Evolutionary conservation across 2,329 filamentous ascomycete species (phyloP), one percentile per base, ranked within the genome.

Genomic region (Nemania diffusa): DNA sequence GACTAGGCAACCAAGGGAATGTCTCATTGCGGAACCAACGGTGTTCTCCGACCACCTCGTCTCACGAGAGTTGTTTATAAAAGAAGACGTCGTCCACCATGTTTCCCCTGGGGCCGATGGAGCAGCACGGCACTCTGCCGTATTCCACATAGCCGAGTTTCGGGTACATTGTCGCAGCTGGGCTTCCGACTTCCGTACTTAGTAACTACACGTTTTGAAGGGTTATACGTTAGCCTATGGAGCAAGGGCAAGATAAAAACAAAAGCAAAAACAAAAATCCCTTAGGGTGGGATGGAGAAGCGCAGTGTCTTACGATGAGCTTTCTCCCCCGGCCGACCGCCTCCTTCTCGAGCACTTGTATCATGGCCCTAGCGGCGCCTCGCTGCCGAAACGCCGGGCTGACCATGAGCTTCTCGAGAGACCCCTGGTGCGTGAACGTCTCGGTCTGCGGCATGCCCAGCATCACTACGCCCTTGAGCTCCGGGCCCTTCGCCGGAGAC

Each of bases 321-420:
- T 80, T 84, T 67, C 82, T 82, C 11, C 84, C 85, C 48, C 81
- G 78, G 34, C 76, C 78, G 13, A 76, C 71, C 1, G 88, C 88
- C 74, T 88, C 83, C 3, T 75, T 76, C 75, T 91, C 87, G n/a
- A 90, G 70, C n/a, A 81, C 81, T 24, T 64, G 73, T 78, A 90
- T 83, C 70, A 91, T 73, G 22, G 77, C 75, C 69, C 78, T 83
- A 2, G 86, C 87, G 53, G 85, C 83, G 3, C 88, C 87, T 53
- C 79, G 80, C 1, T 81, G 74, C 7, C 88, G 81, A 71, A 83
- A 84, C 52, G 78, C 79, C 13, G 84, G 84, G 67, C 82, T 83
- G 9, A 90, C 81, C 44, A 91, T 79, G 40, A 91, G 79, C 74
- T 88, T 87, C 76, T 90, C 84, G 1, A 91, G 84, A 9, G 77